These are phyloP conservation scores for Saccharum officinarum DNA, from an alignment of 176 grass and related monocot genomes.

Conservation along the genomic window DNA sequence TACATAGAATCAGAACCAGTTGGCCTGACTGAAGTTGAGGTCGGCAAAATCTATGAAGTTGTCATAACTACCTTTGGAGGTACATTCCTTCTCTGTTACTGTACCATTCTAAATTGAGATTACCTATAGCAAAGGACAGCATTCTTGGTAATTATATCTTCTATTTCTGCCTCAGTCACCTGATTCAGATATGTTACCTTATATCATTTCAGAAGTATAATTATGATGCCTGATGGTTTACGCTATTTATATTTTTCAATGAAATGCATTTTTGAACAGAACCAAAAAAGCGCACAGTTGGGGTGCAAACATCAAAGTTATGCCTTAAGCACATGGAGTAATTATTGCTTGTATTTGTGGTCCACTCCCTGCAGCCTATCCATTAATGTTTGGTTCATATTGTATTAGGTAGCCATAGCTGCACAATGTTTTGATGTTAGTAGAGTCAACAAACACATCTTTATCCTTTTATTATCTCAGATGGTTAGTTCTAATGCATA, in stretches of 20 bases:
- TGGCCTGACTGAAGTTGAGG: slow-evolving; percentile 82
- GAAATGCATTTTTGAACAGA: slow-evolving; percentile 28
- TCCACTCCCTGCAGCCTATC: slow-evolving; percentile 20
- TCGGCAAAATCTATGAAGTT: slow-evolving; percentile 84
- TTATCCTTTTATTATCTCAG: not conserved
- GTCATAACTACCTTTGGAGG: slow-evolving; percentile 82
- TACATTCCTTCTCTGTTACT: slow-evolving; percentile 39
- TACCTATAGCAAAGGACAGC: not conserved
- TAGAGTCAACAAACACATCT: slow-evolving; percentile 11
- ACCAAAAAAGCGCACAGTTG: not conserved
- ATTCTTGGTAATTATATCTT: slow-evolving; percentile 8
- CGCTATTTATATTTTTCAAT: not conserved
- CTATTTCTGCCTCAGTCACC: slow-evolving; percentile 16
- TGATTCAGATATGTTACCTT: not conserved
- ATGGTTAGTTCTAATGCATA: slow-evolving; percentile 9
- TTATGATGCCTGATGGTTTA: not conserved
- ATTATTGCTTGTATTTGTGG: slow-evolving; percentile 24
- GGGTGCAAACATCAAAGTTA: slow-evolving; percentile 20
- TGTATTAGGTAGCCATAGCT: not conserved
- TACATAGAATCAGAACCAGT: slow-evolving; percentile 86
- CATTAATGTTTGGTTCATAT: slow-evolving; percentile 19
- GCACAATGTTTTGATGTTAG: not conserved
- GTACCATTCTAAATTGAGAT: slow-evolving; percentile 27
- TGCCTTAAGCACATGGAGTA: slow-evolving; percentile 39
- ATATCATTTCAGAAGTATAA: slow-evolving; percentile 23